Evolutionary conservation across 2,329 filamentous ascomycete genomes (phyloP).

Genomic region (Aquanectria penicillioides): DNA sequence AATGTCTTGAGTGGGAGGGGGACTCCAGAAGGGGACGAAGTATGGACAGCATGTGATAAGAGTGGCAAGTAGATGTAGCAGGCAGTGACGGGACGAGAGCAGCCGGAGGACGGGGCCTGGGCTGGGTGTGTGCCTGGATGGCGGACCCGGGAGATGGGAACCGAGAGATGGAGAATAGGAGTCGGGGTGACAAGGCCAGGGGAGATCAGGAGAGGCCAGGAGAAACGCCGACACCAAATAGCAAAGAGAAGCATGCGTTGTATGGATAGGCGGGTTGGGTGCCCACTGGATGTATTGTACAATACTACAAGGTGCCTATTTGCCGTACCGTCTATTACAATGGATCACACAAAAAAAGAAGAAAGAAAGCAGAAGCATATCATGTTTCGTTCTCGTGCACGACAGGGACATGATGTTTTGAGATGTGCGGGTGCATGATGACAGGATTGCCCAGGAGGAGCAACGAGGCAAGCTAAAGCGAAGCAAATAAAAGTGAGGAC

Average conservation of each 20-base stretch:
- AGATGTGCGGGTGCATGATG: slow-evolving; percentile 7
- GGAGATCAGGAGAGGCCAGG: not conserved
- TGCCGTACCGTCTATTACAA: not conserved
- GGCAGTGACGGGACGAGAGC: not conserved
- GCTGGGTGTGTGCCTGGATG: not conserved
- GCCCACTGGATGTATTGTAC: slow-evolving; percentile 1
- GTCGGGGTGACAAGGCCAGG: not conserved
- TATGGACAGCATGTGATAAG: slow-evolving; percentile 27
- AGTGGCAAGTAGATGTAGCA: slow-evolving; percentile 12
- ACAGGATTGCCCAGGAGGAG: slow-evolving; percentile 2
- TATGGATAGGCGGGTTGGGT: not conserved
- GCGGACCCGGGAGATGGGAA: not conserved
- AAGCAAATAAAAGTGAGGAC: not conserved
- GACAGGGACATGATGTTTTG: not conserved
- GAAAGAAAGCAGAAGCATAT: slow-evolving; percentile 3
- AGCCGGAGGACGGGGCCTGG: not conserved
- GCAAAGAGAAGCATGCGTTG: not conserved
- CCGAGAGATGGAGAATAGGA: not conserved
- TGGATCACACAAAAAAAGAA: not conserved
- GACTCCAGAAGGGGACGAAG: slow-evolving; percentile 12
- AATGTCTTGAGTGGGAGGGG: no score
- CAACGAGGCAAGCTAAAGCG: not conserved
- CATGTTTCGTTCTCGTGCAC: slow-evolving; percentile 19
- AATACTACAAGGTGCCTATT: not conserved
- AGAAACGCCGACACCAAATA: not conserved